A percentile compares a stretch with the other conserved stretches of the same genome.
phyloP scores from a whole-genome alignment of 306 rosid genomes.

The Cicer cuneatum region DNA sequence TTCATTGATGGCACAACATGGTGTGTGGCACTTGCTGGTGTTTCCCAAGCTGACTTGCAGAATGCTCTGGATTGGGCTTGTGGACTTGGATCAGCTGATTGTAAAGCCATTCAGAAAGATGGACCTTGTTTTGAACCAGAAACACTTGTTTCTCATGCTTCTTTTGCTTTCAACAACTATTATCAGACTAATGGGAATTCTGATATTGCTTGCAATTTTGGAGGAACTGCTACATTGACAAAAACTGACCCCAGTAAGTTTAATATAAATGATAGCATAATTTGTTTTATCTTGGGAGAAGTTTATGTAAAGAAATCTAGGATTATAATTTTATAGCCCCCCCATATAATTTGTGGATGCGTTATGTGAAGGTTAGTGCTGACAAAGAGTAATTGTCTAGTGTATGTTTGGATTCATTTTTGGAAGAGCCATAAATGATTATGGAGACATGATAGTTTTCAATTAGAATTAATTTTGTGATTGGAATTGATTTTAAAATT shows the following conservation, averaged over 20 bases:
- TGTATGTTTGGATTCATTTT: not conserved
- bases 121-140: conserved; percentile 76
- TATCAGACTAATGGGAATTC: conserved; percentile 91
- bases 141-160: conserved; percentile 87
- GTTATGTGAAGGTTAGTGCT: conserved; percentile 29
- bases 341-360: no score
- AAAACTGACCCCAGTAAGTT: conserved; percentile 69
- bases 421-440: not conserved
- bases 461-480: not conserved
- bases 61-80: conserved; percentile 98
- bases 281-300: not conserved
- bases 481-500: not conserved
- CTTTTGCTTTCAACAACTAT: conserved; percentile 82
- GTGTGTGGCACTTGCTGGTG: conserved; percentile 90
- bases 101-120: conserved; percentile 66
- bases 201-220: conserved; percentile 94
- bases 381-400: not conserved
- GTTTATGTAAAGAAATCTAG: not conserved
- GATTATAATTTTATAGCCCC: conserved; percentile 15
- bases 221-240: conserved; percentile 79
- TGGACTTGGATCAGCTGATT: conserved; percentile 79
- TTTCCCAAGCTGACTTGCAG: conserved; percentile 78
- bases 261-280: not conserved
- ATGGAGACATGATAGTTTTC: not conserved
- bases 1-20: conserved; percentile 86